Evolutionary conservation across 805 yeast genomes (phyloP).

Genomic region (Martiniozyma abietophila): DNA sequence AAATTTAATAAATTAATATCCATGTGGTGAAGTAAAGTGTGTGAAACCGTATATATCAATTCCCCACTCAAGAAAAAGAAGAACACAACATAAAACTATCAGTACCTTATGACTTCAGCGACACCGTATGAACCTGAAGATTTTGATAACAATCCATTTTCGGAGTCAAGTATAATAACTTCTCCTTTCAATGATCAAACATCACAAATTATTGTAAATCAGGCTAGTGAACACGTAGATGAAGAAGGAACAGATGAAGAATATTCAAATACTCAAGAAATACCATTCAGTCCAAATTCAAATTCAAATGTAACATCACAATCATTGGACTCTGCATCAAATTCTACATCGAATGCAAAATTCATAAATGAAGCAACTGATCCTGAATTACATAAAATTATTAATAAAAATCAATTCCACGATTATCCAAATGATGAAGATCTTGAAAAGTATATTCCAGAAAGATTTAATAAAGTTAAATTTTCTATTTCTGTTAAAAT

Average conservation of each 20-base stretch:
- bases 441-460: slow-evolving; percentile 39
- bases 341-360: not conserved
- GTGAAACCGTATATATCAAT: too few species aligned
- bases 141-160: slow-evolving; percentile 54
- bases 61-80: too few species aligned
- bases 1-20: too few species aligned
- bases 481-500: slow-evolving; percentile 46
- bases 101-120: slow-evolving; percentile 27
- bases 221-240: not conserved
- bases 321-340: not conserved
- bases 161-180: slow-evolving; percentile 31
- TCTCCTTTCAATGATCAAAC: slow-evolving; percentile 2
- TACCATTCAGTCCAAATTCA: slow-evolving; percentile 10
- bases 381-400: slow-evolving; percentile 17
- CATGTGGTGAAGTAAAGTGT: too few species aligned
- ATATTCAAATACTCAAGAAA: not conserved
- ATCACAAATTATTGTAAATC: not conserved
- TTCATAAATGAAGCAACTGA: not conserved
- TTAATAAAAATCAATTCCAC: slow-evolving; percentile 26
- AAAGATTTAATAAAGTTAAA: slow-evolving; percentile 32
- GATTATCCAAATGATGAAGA: too few species aligned
- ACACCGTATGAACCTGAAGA: slow-evolving; percentile 39
- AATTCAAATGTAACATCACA: slow-evolving; percentile 2
- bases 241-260: not conserved
- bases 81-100: too few species aligned